Percentiles rank a stretch among this genome's conserved stretches.
phyloP scores from a whole-genome alignment of 305 asterid genomes.

The Lippia alba region DNA sequence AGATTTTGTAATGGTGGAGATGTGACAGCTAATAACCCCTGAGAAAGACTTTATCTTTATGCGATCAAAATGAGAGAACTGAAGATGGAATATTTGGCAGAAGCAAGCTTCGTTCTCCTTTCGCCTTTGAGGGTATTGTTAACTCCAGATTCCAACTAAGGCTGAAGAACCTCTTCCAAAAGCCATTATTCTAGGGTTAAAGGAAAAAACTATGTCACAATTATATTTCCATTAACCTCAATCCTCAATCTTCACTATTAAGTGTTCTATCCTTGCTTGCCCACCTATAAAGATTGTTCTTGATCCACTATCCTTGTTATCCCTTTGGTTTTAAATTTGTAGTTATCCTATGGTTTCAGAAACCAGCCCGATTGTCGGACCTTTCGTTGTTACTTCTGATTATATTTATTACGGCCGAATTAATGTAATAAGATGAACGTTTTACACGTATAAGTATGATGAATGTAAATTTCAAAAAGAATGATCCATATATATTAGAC shows the following conservation, averaged over 20 bases:
- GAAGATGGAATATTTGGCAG: slow-evolving; percentile 38
- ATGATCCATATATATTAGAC: no score
- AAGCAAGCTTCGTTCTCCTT: slow-evolving; percentile 21
- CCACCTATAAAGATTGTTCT: slow-evolving; percentile 25
- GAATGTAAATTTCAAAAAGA: no score
- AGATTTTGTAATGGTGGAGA: background rate
- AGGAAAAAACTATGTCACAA: slow-evolving; percentile 21
- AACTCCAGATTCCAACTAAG: slow-evolving; percentile 40
- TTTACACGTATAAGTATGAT: no score
- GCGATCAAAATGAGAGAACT: background rate
- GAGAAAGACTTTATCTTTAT: background rate
- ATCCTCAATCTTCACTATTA: background rate
- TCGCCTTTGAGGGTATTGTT: slow-evolving; percentile 33
- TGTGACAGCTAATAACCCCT: background rate
- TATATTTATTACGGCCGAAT: no score
- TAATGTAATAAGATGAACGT: no score
- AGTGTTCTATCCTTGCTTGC: background rate
- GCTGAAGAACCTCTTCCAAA: slow-evolving; percentile 39
- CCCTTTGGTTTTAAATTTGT: background rate
- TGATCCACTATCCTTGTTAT: slow-evolving; percentile 26
- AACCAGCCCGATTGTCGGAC: no score
- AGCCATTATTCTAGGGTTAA: slow-evolving; percentile 48
- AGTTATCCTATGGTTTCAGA: background rate
- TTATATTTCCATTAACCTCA: background rate
- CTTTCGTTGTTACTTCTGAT: no score